These are phyloP conservation scores for Teunomyces barrocoloradensis DNA, from an alignment of 805 yeast genomes.

Conservation along the genomic window DNA sequence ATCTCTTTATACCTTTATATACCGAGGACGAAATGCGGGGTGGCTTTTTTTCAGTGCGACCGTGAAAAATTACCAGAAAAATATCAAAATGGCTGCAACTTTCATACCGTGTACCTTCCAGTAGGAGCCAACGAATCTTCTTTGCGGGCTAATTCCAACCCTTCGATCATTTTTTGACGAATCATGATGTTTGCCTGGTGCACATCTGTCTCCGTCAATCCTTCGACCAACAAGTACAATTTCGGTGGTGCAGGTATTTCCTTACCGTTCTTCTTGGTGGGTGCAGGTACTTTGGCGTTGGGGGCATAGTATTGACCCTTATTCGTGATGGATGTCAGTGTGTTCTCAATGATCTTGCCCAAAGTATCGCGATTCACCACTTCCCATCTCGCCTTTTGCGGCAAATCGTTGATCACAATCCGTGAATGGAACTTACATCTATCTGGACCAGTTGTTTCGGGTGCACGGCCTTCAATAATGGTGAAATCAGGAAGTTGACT, in stretches of 20 bases:
- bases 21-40: constrained; percentile 3
- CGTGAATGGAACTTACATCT: constrained; percentile 58
- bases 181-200: constrained; percentile 56
- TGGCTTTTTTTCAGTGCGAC: neutral
- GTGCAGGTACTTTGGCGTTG: constrained; percentile 44
- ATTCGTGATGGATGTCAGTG: constrained; percentile 74
- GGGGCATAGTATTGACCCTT: constrained; percentile 69
- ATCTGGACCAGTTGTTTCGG: constrained; percentile 57
- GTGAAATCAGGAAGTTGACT: constrained; percentile 40
- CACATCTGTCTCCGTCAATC: constrained; percentile 58
- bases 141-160: constrained; percentile 48
- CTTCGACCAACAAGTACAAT: constrained; percentile 75
- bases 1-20: too few relatives aligned
- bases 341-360: constrained; percentile 62
- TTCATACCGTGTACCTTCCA: constrained; percentile 50
- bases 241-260: constrained; percentile 62
- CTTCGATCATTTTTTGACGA: constrained; percentile 54
- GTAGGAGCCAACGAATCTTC: constrained; percentile 41
- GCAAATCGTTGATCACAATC: constrained; percentile 78
- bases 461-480: constrained; percentile 50
- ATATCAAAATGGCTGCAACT: neutral
- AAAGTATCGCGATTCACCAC: constrained; percentile 68
- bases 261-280: constrained; percentile 45
- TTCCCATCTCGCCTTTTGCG: constrained; percentile 76
- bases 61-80: neutral